These are phyloP conservation scores for Fraxinus angustifolia DNA, from an alignment of 305 asterid species.

Conservation along the genomic window DNA sequence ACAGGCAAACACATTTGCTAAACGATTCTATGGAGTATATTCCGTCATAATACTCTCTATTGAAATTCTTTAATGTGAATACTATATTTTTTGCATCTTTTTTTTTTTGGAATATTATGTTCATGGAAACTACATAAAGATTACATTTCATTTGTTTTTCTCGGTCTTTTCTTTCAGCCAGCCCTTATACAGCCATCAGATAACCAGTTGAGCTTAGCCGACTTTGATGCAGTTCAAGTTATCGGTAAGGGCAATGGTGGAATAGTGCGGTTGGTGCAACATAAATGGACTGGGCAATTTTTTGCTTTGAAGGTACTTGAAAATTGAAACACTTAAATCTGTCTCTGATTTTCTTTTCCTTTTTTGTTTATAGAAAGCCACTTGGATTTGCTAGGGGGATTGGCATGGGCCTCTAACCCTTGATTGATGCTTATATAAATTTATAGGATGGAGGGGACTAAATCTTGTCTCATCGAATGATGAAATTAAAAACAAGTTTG, in stretches of 20 bases:
- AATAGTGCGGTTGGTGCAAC: conserved; percentile 88
- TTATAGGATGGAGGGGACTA: neutral
- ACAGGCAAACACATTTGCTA: neutral
- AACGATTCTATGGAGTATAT: neutral
- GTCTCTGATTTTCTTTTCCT: neutral
- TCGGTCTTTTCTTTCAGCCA: conserved; percentile 49
- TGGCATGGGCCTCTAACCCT: neutral
- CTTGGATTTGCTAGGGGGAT: neutral
- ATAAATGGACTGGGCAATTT: conserved; percentile 95
- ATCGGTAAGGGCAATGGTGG: conserved; percentile 98
- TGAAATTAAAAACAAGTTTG: neutral
- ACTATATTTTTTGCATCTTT: neutral
- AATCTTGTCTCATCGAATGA: neutral
- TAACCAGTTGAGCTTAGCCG: conserved; percentile 90
- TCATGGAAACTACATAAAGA: conserved; percentile 2
- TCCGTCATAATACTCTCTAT: neutral
- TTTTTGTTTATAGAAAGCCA: neutral
- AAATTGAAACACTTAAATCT: neutral
- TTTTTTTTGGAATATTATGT: neutral
- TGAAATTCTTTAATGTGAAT: neutral
- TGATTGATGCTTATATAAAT: neutral
- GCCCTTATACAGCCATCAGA: conserved; percentile 79
- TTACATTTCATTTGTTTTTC: conserved; percentile 15
- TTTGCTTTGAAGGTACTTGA: conserved; percentile 82
- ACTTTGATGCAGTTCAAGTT: conserved; percentile 88